Percentiles rank a stretch among this genome's conserved stretches.
phyloP scores from a whole-genome alignment of 768 basidiomycete genomes.

The Pulveroboletus sp. region DNA sequence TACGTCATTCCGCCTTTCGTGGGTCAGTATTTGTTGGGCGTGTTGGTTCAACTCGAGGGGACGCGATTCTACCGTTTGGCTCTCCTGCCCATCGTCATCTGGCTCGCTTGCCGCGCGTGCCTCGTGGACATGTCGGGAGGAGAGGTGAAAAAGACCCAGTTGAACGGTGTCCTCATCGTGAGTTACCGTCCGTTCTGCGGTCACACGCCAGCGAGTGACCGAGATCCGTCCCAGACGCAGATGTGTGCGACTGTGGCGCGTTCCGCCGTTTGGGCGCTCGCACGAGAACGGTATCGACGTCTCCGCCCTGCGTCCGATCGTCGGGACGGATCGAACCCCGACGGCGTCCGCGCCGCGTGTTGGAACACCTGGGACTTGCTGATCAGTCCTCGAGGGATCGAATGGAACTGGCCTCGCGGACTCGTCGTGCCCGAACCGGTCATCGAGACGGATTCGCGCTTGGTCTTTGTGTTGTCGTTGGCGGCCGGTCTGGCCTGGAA shows the following conservation, averaged over 20 bases:
- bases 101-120: conserved; percentile 40
- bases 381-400: conserved; percentile 23
- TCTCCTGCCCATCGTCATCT: conserved; percentile 45
- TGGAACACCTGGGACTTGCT: conserved; percentile 30
- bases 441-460: conserved; percentile 7
- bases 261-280: conserved; percentile 18
- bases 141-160: conserved; percentile 5
- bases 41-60: conserved; percentile 49
- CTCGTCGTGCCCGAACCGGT: conserved; percentile 13
- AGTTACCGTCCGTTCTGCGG: conserved; percentile 1
- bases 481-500: not conserved
- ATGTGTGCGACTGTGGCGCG: conserved; percentile 17
- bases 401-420: conserved; percentile 27
- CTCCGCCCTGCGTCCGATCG: not conserved
- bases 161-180: conserved; percentile 20
- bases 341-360: conserved; percentile 9
- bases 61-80: conserved; percentile 41
- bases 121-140: conserved; percentile 24
- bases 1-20: conserved; percentile 42
- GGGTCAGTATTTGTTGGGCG: conserved; percentile 48
- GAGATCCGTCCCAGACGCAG: conserved; percentile 5
- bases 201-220: not conserved
- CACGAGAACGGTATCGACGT: conserved; percentile 15
- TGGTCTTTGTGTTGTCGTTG: conserved; percentile 10
- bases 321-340: not conserved